Conservation (phyloP, 345 rosid species). For the Hirschfeldia incana region DNA sequence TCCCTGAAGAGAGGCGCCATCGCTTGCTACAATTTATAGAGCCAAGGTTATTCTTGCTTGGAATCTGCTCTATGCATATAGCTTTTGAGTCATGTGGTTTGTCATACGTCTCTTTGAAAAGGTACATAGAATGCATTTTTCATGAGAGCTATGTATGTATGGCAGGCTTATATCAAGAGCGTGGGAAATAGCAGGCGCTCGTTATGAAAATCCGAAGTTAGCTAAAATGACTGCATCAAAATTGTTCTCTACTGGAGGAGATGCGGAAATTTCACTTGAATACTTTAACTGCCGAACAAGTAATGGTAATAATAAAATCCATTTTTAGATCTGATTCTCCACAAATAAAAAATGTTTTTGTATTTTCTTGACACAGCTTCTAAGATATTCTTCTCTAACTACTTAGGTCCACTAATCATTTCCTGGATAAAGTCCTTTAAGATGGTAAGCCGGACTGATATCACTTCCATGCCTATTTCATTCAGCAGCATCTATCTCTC, state of each 20-base stretch:
- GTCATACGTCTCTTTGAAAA: slow-evolving; percentile 9
- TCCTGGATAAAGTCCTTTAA: slow-evolving; percentile 70
- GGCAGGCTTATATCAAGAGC: slow-evolving; percentile 81
- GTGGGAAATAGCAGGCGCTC: slow-evolving; percentile 74
- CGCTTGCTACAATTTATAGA: slow-evolving; percentile 56
- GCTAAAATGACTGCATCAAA: slow-evolving; percentile 58
- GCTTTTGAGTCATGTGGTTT: slow-evolving; percentile 14
- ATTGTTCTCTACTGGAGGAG: slow-evolving; percentile 45
- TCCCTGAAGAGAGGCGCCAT: slow-evolving; percentile 77
- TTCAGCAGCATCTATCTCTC: neutral
- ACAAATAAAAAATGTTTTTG: slow-evolving; percentile 17
- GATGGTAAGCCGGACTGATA: slow-evolving; percentile 52
- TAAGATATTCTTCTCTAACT: slow-evolving; percentile 13
- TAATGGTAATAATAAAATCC: slow-evolving; percentile 53
- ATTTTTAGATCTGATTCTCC: slow-evolving; percentile 22
- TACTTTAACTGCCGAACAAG: slow-evolving; percentile 68
- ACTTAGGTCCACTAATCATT: slow-evolving; percentile 56
- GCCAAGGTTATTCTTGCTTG: slow-evolving; percentile 48
- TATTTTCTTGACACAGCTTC: slow-evolving; percentile 9
- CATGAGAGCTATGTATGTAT: slow-evolving; percentile 24
- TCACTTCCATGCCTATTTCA: slow-evolving; percentile 8
- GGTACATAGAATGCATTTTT: neutral
- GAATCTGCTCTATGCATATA: slow-evolving; percentile 17
- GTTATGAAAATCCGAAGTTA: slow-evolving; percentile 60
- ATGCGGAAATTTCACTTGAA: slow-evolving; percentile 44